Evolutionary conservation across 805 yeast species (phyloP).

Genomic region (Candida mattraensis): DNA sequence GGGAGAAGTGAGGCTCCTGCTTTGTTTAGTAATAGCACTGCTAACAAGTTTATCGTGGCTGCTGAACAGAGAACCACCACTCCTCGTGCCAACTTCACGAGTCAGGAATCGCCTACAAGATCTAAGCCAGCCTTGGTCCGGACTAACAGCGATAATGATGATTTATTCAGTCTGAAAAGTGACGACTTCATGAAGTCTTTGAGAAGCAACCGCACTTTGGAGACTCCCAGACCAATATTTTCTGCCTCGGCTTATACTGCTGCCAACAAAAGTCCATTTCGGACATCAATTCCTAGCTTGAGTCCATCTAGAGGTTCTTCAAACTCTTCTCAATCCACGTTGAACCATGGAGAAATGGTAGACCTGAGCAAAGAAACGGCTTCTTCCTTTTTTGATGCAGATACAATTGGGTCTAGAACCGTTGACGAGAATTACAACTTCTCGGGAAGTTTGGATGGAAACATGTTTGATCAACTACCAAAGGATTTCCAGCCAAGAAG

Average conservation of each 20-base stretch:
- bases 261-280: conserved; percentile 41
- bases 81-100: conserved; percentile 66
- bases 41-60: conserved; percentile 37
- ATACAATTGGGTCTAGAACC: conserved; percentile 19
- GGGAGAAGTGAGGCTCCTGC: conserved; percentile 31
- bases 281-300: conserved; percentile 21
- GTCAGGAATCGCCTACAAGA: conserved; percentile 71
- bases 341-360: conserved; percentile 5
- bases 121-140: conserved; percentile 49
- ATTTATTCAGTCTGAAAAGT: conserved; percentile 19
- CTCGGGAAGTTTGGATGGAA: conserved; percentile 30
- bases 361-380: conserved; percentile 16
- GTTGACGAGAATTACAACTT: conserved; percentile 23
- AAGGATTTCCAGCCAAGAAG: conserved; percentile 38
- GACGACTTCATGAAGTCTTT: conserved; percentile 39
- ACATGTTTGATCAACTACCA: conserved; percentile 32
- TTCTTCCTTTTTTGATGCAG: conserved; percentile 18
- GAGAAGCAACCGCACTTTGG: conserved; percentile 43
- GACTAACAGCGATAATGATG: conserved; percentile 37
- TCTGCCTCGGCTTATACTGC: conserved; percentile 64
- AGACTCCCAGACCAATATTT: conserved; percentile 66
- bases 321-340: conserved; percentile 22
- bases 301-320: conserved; percentile 28
- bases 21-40: conserved; percentile 36
- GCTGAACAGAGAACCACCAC: conserved; percentile 45